These are phyloP conservation scores for Colletotrichum sp. DNA, from an alignment of 2,329 filamentous ascomycete genomes.

Conservation along the genomic window DNA sequence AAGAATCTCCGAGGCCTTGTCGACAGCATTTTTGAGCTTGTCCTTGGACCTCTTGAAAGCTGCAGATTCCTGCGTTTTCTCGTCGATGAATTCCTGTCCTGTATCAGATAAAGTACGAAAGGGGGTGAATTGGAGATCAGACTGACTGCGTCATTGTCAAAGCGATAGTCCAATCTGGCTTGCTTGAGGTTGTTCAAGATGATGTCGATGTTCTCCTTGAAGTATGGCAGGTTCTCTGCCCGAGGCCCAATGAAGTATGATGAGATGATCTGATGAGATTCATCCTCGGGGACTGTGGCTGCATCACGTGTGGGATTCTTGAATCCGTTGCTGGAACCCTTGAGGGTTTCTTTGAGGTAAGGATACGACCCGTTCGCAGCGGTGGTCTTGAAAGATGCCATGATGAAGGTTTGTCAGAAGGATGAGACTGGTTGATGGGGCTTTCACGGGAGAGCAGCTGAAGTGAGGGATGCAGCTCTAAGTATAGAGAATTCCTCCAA, in stretches of 20 bases:
- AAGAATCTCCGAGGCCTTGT: constrained; percentile 39
- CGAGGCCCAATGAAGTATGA: constrained; percentile 49
- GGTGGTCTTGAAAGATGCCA: background rate
- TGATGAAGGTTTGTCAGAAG: background rate
- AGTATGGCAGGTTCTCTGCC: constrained; percentile 44
- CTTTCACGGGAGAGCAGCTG: background rate
- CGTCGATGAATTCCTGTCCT: constrained; percentile 37
- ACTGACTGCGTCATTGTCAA: constrained; percentile 38
- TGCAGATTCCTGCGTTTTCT: constrained; percentile 34
- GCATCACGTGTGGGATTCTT: background rate
- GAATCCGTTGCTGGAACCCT: background rate
- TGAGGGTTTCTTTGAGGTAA: background rate
- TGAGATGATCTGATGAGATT: constrained; percentile 35
- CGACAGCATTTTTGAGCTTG: constrained; percentile 38
- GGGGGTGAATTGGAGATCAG: background rate
- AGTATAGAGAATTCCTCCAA: background rate
- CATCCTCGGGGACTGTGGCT: background rate
- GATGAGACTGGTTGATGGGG: background rate
- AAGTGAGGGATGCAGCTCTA: background rate
- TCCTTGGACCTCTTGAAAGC: constrained; percentile 36
- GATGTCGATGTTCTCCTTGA: constrained; percentile 40
- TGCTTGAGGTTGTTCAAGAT: constrained; percentile 41
- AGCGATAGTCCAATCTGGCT: constrained; percentile 37
- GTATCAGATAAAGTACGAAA: background rate
- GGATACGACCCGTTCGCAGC: background rate